Base-by-base conservation (phyloP, 805 yeast species). In the Suhomyces prunicola region DNA sequence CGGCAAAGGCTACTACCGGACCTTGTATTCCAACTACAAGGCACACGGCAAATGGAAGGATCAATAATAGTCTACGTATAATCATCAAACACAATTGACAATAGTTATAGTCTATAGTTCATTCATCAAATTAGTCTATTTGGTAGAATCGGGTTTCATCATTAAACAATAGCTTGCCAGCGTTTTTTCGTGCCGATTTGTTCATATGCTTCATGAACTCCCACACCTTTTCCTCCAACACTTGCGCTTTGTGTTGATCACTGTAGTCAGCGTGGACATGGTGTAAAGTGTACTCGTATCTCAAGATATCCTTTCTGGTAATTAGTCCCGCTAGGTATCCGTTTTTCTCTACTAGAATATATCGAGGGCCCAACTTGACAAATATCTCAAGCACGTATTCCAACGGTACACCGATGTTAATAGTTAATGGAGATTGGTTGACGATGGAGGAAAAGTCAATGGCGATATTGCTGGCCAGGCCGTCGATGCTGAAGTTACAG, bases 41-140 rank as follows among this genome's bases (percentile, higher is more conserved):
- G 84, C 79, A 63, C 78, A 77, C 55, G 97, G 96, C 47, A 88
- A 87, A 67, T 92, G 97, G 97, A 82, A 72, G 53, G 90, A 83
- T 55, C 79, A 77, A 47, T 82, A 41, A 40, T 13, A 19, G 17
- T 19, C 29, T 31, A 31, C 35, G 19, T 19, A 19, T 2, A 19
- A 19, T 24, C 6, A 24, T 24, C 26, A 24, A 26, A 7, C 7
- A 26, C 13, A 27, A 27, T 27, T 12, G 1, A 12, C 2, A 29
- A 29, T 29, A 12, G 3, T 10, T 5, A 12, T 29, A 29, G 33
- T 29, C 33, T 29, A 29, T 29, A 29, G 19, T n/a, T n/a, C n/a
- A n/a, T n/a, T 19, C 19, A 19, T 19, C 19, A 19, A 19, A 19
- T 19, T 19, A 19, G 3, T 19, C 19, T 19, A n/a, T 33, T 33